Evolutionary conservation across 495 filamentous ascomycete species (phyloP), one percentile per base, ranked within the genome.

Genomic region (Cercophora sp.): DNA sequence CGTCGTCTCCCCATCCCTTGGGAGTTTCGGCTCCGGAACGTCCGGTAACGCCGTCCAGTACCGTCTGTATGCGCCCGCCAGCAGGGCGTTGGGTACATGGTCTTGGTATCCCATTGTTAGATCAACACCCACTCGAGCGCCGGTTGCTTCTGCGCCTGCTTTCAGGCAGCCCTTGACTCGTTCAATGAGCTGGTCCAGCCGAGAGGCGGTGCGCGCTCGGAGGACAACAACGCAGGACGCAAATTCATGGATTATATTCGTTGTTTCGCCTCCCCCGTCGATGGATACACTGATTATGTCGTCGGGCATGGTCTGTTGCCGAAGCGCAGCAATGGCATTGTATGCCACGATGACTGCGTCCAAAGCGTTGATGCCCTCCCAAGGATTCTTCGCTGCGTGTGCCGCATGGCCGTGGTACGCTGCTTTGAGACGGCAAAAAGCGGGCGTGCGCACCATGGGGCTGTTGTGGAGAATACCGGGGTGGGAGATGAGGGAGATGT

Each of bases 401-500:
- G 65, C 75, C 48, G 72, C 75, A 37, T 64, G 67, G 15, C 79
- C 79, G 27, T 72, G 70, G 58, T 78, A 82, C 57, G 76, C 74
- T 0, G 74, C 75, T 48, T 73, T 68, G 48, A 80, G 69, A 15
- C 67, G 58, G 0, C 59, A 53, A 48, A 78, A 81, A 2, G 77
- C 78, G 15, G 76, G 70, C 0, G 78, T 81, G 4, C 71, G 68
- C 27, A 77, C 70, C 0, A 78, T 52, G 5, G 76, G 65, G 15
- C 61, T 64, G 53, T 81, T 69, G 25, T 54, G 48, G 0, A 62
- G 32, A 31, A 72, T 79, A 2, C 77, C 75, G 6, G 76, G 74
- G 62, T 82, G 85, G 34, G 81, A 78, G 66, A 87, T 84, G 27
- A 88, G 68, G 16, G 71, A 81, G 50, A 86, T 75, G 60, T 86